Percentiles rank a stretch among this genome's conserved stretches.
Evolutionary conservation across 192 early-diverging fungal genomes (phyloP).

Genomic region (Coemansia sp.): DNA sequence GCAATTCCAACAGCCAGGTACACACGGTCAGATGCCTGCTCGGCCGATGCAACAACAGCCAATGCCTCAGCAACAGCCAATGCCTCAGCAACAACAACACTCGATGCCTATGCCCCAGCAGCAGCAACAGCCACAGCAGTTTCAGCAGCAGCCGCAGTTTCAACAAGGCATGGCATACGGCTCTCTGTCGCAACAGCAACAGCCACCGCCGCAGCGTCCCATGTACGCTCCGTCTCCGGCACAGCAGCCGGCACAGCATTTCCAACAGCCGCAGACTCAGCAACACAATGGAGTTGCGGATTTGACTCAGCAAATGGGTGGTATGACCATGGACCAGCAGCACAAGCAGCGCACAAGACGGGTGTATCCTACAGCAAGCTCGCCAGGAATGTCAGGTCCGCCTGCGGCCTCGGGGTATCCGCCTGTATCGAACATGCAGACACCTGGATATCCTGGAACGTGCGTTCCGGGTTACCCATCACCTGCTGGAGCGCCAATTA

Average conservation of each 20-base stretch:
- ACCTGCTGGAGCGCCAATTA: conserved; percentile 18
- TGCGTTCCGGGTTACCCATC: conserved; percentile 20
- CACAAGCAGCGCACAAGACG: conserved; percentile 35
- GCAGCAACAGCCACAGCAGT: conserved; percentile 13
- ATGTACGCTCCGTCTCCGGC: conserved; percentile 8
- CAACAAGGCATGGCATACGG: not conserved
- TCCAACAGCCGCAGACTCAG: conserved; percentile 11
- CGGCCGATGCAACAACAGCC: conserved; percentile 4
- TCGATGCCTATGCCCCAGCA: conserved; percentile 11
- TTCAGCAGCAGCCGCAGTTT: conserved; percentile 2
- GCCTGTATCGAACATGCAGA: conserved; percentile 12
- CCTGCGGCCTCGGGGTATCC: conserved; percentile 19
- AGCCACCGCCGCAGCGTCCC: conserved; percentile 15
- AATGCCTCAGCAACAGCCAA: conserved; percentile 8
- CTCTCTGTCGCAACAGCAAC: conserved; percentile 16
- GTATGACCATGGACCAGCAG: conserved; percentile 32
- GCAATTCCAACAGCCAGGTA: conserved; percentile 20
- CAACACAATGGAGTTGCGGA: conserved; percentile 10
- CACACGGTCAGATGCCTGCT: conserved; percentile 13
- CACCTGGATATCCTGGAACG: conserved; percentile 26
- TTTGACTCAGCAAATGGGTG: conserved; percentile 38
- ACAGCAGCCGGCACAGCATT: conserved; percentile 3
- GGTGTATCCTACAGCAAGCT: conserved; percentile 21
- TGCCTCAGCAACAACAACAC: conserved; percentile 6
- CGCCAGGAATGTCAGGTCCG: conserved; percentile 9